phyloP scores from a whole-genome alignment of 2,329 filamentous ascomycete species.

The Mariannaea sp. region DNA sequence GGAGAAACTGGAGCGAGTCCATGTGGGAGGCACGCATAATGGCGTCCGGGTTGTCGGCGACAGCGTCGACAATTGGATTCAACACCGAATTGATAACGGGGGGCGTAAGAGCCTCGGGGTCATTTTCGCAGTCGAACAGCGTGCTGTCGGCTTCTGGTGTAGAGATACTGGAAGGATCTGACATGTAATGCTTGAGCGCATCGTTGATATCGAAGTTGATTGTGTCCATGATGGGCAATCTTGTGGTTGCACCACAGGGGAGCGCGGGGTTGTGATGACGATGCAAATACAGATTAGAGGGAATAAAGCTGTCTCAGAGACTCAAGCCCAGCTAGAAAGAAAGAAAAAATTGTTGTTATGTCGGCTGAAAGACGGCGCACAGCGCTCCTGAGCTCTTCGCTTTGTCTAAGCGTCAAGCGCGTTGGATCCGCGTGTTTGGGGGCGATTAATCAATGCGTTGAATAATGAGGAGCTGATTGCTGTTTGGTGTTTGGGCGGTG shows the following conservation, averaged over 20 bases:
- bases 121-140: conserved; percentile 89
- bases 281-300: conserved; percentile 12
- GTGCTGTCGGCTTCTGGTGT: conserved; percentile 85
- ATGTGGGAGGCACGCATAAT: conserved; percentile 79
- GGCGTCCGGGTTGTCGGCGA: conserved; percentile 90
- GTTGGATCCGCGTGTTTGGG: neutral
- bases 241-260: conserved; percentile 26
- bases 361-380: neutral
- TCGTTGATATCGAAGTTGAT: conserved; percentile 95
- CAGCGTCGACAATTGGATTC: conserved; percentile 89
- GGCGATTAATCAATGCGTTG: neutral
- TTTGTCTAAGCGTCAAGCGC: conserved; percentile 1
- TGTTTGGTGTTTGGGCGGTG: neutral
- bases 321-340: neutral
- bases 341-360: neutral
- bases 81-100: conserved; percentile 82
- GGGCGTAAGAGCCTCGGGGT: conserved; percentile 80
- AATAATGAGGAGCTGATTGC: no score
- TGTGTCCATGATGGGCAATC: conserved; percentile 64
- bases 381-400: conserved; percentile 2
- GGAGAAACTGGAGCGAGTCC: conserved; percentile 91
- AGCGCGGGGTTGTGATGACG: conserved; percentile 18
- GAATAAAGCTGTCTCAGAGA: conserved; percentile 21
- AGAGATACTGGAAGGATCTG: conserved; percentile 80
- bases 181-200: conserved; percentile 95